A percentile compares a stretch with the other conserved stretches of the same genome.
phyloP scores from a whole-genome alignment of 257 asterid genomes.

The Petrea volubilis region DNA sequence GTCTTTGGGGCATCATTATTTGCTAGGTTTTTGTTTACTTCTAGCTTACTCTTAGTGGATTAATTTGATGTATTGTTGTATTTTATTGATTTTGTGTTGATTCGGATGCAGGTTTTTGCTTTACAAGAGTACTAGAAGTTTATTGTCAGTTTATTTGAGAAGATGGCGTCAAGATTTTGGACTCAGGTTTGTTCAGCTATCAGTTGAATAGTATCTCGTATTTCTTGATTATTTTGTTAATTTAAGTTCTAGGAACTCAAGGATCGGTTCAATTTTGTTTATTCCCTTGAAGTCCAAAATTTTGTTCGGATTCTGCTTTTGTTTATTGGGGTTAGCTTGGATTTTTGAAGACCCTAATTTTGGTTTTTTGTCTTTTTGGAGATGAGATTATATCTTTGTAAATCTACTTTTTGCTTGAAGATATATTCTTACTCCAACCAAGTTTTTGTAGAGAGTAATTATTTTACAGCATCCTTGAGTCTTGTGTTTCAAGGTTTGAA shows the following conservation, averaged over 20 bases:
- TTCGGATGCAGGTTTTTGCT: conserved; percentile 29
- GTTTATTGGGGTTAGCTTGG: background rate
- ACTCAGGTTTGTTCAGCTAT: conserved; percentile 47
- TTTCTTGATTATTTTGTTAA: background rate
- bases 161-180: conserved; percentile 63
- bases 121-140: conserved; percentile 4
- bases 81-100: background rate
- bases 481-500: background rate
- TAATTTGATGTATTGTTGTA: background rate
- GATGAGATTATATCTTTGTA: background rate
- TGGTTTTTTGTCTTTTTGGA: background rate
- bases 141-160: background rate
- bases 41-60: background rate
- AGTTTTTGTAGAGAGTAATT: background rate
- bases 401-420: background rate
- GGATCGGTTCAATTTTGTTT: background rate
- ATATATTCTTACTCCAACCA: background rate
- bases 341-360: background rate
- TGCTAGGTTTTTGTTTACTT: background rate
- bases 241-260: background rate
- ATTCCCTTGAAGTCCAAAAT: background rate
- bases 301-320: background rate
- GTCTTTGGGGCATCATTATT: background rate
- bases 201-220: background rate
- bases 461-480: background rate